phyloP scores from a whole-genome alignment of 2,329 filamentous ascomycete species.

The Gaeumannomyces sp. region DNA sequence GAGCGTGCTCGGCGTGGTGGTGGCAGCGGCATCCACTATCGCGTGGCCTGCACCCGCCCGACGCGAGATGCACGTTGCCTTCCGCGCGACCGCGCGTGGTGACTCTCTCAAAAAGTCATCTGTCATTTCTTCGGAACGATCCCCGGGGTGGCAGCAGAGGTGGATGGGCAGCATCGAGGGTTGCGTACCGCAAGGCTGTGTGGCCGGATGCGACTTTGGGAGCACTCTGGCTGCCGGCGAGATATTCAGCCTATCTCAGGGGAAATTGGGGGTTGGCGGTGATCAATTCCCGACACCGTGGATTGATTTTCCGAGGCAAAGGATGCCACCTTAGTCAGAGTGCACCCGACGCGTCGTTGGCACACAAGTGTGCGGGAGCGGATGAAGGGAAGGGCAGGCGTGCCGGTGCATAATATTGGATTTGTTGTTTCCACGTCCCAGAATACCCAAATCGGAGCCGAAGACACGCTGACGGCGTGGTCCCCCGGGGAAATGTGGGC shows the following conservation, averaged over 20 bases:
- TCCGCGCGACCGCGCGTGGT: background rate
- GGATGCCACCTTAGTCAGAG: background rate
- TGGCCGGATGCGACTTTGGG: background rate
- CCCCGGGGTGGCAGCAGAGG: background rate
- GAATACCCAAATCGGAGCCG: background rate
- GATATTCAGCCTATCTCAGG: background rate
- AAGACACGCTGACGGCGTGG: too few relatives aligned
- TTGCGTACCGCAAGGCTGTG: background rate
- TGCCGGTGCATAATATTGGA: background rate
- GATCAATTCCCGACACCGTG: background rate
- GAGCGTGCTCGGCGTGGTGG: background rate
- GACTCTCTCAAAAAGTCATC: background rate
- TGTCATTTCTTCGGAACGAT: background rate
- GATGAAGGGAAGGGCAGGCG: background rate
- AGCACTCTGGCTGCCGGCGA: background rate
- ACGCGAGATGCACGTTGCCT: background rate
- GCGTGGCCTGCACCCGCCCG: background rate
- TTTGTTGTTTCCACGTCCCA: background rate
- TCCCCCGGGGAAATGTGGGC: background rate
- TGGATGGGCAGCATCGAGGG: background rate
- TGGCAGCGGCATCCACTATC: too few relatives aligned
- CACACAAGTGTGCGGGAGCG: background rate
- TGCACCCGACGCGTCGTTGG: background rate
- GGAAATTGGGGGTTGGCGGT: background rate
- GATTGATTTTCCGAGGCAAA: background rate